Conservation (phyloP, 1,284 basidiomycete species). For the Sporisorium graminicola region DNA sequence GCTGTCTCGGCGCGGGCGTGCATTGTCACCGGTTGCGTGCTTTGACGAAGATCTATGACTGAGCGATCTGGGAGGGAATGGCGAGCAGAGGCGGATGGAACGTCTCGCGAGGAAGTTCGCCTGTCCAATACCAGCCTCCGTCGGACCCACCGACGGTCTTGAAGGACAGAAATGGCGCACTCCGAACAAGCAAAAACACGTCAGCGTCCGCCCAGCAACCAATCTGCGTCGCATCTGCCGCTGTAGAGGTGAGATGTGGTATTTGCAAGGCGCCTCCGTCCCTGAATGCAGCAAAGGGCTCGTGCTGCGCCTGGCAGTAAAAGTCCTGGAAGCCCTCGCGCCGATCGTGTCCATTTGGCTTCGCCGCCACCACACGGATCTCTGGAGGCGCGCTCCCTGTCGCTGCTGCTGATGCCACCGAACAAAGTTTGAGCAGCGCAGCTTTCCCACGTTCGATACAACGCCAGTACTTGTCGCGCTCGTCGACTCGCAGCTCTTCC, state of each 20-base stretch:
- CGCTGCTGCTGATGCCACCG: not conserved
- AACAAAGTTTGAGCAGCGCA: slow-evolving; percentile 32
- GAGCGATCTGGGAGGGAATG: slow-evolving; percentile 10
- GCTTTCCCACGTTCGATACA: slow-evolving; percentile 25
- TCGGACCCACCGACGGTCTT: slow-evolving; percentile 15
- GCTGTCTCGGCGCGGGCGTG: too few species aligned
- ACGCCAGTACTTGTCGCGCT: slow-evolving; percentile 36
- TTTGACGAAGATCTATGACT: not conserved
- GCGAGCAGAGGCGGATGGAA: not conserved
- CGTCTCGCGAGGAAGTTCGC: slow-evolving; percentile 34
- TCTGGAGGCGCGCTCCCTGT: slow-evolving; percentile 9
- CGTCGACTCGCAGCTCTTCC: slow-evolving; percentile 27
- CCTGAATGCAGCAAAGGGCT: not conserved
- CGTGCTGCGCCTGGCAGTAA: slow-evolving; percentile 37
- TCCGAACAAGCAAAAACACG: slow-evolving; percentile 30
- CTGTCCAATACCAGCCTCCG: slow-evolving; percentile 35
- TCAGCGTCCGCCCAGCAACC: slow-evolving; percentile 45
- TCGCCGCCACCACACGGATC: slow-evolving; percentile 36
- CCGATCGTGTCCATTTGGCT: slow-evolving; percentile 40
- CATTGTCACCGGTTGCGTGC: not conserved
- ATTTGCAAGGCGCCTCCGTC: too few species aligned
- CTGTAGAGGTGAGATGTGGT: not conserved
- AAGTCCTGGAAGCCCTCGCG: slow-evolving; percentile 45
- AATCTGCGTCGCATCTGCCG: slow-evolving; percentile 2
- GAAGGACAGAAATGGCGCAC: slow-evolving; percentile 32